These are phyloP conservation scores for Megacollybia marginata DNA, from an alignment of 768 basidiomycete species.

Conservation along the genomic window DNA sequence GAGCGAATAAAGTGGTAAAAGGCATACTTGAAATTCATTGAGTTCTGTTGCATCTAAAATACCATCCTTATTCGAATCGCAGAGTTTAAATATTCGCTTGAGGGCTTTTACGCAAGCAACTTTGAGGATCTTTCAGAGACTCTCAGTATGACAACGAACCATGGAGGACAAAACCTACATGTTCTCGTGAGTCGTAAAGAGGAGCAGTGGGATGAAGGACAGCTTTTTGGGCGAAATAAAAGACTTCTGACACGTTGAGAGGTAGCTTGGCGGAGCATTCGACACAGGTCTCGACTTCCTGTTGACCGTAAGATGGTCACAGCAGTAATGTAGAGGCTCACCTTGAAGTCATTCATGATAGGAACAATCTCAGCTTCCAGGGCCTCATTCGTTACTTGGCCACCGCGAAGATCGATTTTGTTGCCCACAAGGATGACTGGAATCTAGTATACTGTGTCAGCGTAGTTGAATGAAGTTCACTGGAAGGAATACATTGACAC, in stretches of 20 bases:
- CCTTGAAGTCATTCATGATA: constrained; percentile 99
- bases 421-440: constrained; percentile 97
- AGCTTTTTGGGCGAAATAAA: constrained; percentile 98
- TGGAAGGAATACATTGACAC: constrained; percentile 69
- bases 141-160: background rate
- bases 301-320: constrained; percentile 6
- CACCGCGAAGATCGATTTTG: constrained; percentile 94
- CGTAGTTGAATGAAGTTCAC: background rate
- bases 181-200: constrained; percentile 92
- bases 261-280: constrained; percentile 92
- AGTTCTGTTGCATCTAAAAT: constrained; percentile 84
- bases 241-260: constrained; percentile 92
- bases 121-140: constrained; percentile 65
- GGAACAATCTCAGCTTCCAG: constrained; percentile 93
- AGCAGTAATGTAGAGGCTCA: constrained; percentile 14
- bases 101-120: constrained; percentile 85
- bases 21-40: constrained; percentile 89
- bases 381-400: constrained; percentile 89
- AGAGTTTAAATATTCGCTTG: constrained; percentile 91
- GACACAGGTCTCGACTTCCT: constrained; percentile 99
- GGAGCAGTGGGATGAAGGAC: constrained; percentile 96
- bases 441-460: constrained; percentile 42
- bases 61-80: constrained; percentile 92
- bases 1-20: background rate
- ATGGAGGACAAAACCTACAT: constrained; percentile 44